Conservation (phyloP, 1,139 yeast genomes). For the Geotrichum bryndzae region DNA sequence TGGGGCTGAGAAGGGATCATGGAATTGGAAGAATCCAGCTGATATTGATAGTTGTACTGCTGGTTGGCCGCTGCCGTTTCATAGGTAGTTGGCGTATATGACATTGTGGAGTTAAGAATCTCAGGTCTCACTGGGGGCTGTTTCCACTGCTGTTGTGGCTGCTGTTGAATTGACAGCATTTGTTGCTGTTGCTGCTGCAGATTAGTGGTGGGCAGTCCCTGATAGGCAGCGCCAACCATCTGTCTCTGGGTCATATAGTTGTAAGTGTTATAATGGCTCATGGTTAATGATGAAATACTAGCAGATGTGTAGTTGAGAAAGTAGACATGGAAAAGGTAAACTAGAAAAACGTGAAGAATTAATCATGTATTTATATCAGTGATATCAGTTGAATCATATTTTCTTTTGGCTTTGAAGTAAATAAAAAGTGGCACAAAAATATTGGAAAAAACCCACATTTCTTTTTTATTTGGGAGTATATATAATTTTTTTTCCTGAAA, state of each 20-base stretch:
- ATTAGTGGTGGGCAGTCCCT: conserved; percentile 4
- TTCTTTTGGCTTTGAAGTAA: not conserved
- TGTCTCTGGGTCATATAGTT: conserved; percentile 3
- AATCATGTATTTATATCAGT: not conserved
- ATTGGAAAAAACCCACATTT: not conserved
- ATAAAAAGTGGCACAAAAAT: not conserved
- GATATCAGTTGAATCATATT: not conserved
- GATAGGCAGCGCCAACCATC: conserved; percentile 6
- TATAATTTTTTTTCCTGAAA: not conserved
- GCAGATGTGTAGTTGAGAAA: not conserved
- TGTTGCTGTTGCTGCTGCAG: conserved; percentile 1
- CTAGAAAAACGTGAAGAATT: not conserved
- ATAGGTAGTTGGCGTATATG: conserved; percentile 2
- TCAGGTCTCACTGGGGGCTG: conserved; percentile 6
- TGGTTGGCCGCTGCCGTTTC: not conserved
- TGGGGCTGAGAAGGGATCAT: conserved; percentile 3
- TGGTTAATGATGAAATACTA: not conserved
- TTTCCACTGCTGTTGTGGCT: conserved; percentile 5
- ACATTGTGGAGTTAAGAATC: conserved; percentile 4
- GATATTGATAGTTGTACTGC: not conserved
- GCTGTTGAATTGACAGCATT: not conserved
- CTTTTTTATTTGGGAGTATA: not conserved
- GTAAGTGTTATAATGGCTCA: conserved; percentile 8
- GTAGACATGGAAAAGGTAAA: not conserved
- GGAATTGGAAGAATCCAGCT: conserved; percentile 1